Percentiles rank a stretch among this genome's conserved stretches.
Conservation (phyloP, 1,284 basidiomycete genomes). For the Pseudozyma hubeiensis region DNA sequence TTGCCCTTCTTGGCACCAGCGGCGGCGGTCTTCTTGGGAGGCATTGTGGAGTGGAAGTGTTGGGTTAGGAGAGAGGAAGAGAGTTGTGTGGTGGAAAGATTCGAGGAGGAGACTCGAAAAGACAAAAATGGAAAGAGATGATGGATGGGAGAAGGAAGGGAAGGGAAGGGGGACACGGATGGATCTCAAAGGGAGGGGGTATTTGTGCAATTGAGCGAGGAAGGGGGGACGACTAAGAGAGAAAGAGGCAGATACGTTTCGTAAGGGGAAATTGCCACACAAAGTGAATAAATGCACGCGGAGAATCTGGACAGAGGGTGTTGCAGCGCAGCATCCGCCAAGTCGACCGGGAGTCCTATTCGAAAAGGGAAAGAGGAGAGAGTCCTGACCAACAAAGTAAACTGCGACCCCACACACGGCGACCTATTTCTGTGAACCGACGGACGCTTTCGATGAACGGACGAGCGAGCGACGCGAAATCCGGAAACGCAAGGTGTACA, state of each 20-base stretch:
- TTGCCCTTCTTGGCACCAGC: constrained; percentile 55
- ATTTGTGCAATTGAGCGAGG: neutral
- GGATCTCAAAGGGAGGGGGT: neutral
- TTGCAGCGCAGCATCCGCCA: neutral
- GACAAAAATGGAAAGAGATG: neutral
- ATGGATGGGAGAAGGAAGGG: constrained; percentile 9
- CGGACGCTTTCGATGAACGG: no score
- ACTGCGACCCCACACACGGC: no score
- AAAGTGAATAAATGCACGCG: no score
- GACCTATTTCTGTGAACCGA: neutral
- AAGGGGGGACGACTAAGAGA: constrained; percentile 8
- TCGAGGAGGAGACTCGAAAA: constrained; percentile 2
- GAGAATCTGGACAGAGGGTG: no score
- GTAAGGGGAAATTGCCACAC: no score
- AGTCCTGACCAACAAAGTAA: no score
- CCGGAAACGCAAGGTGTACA: no score
- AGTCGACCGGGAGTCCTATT: neutral
- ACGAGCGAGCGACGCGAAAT: no score
- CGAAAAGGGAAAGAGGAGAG: no score
- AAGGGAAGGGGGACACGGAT: constrained; percentile 2
- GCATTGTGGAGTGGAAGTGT: constrained; percentile 24
- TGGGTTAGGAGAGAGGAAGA: neutral
- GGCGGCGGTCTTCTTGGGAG: constrained; percentile 54
- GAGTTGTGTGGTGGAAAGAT: neutral
- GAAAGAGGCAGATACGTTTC: no score